Conservation (phyloP, 148 eudicot genomes). For the Rhododendron williamsianum region DNA sequence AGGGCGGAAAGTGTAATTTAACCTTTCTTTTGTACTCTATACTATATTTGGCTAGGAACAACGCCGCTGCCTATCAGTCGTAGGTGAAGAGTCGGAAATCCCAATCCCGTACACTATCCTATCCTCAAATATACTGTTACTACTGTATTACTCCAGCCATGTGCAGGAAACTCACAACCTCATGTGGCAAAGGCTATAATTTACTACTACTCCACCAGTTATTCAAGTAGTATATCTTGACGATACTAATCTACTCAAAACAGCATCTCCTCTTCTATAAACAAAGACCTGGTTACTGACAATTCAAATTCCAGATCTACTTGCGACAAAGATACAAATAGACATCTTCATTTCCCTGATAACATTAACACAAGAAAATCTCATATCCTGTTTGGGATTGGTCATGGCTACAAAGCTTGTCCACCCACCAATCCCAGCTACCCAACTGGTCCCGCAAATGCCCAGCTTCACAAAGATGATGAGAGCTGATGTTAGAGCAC, state of each 20-base stretch:
- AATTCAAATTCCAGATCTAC: background rate
- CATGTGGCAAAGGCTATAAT: background rate
- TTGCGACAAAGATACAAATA: no score
- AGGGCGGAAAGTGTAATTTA: background rate
- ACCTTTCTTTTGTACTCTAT: background rate
- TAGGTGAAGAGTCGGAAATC: background rate
- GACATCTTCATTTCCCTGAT: slow-evolving; percentile 1
- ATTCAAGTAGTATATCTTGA: background rate
- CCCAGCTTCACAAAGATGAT: slow-evolving; percentile 23
- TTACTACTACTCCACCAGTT: background rate
- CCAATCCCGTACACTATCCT: slow-evolving; percentile 1
- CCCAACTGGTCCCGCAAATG: slow-evolving; percentile 30
- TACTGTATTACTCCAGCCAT: background rate
- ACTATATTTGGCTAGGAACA: no score
- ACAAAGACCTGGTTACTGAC: background rate
- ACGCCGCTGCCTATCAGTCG: background rate
- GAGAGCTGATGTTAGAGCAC: slow-evolving; percentile 21
- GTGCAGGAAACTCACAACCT: background rate
- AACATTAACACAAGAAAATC: background rate
- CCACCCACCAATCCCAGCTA: slow-evolving; percentile 44
- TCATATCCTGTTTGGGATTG: background rate
- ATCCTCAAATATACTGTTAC: background rate
- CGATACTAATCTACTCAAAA: background rate
- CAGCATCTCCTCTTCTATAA: background rate
- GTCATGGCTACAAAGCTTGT: slow-evolving; percentile 48